Evolutionary conservation across 176 grass and related monocot genomes (phyloP), one percentile per base, ranked within the genome.

Genomic region (Oryza officinalis): DNA sequence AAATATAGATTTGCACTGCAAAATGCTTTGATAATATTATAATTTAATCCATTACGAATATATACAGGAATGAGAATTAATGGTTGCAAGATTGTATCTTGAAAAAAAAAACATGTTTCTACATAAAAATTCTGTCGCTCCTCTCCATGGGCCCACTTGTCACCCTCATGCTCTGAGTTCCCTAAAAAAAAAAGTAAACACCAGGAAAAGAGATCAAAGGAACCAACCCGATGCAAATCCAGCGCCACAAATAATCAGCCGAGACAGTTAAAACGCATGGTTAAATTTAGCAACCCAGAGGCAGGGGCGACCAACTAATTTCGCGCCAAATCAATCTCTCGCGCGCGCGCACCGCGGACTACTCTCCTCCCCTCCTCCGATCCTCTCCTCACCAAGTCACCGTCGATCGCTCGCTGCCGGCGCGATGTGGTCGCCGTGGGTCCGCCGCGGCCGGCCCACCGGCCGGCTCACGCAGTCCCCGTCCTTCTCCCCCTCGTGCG

Each of bases 341-440:
- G 83, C 88, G 83, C 87, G 65, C 33, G 75, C 77, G 27, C 54
- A 45, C 64, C 78, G 79, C 30, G 49, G 23, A 10, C 64, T 69
- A 45, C 72, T 71, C 31, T 80, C 76, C 32, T 75, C 84, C 66
- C 37, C 43, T 38, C 35, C 28, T 63, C 68, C 22, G 65, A 41
- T 11, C 3, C 47, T 0, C 14, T 50, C 47, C 14, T 15, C 47
- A 17, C 45, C 45, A 13, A 22, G 13, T 40, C n/a, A 27, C 65
- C 43, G 35, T 46, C 54, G 69, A 73, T 52, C 69, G 31, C 38
- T 28, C 17, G 22, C 57, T 2, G 65, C 65, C 78, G 83, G 15
- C 18, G n/a, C 18, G 28, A 90, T 90, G 88, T 90, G 84, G 88
- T 78, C 84, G n/a, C 63, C 88, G 88, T 90, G 84, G 88, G 50